A percentile compares a stretch with the other conserved stretches of the same genome.
These are phyloP conservation scores for Cytospora piceae DNA, from an alignment of 2,329 filamentous ascomycete genomes.

Conservation along the genomic window DNA sequence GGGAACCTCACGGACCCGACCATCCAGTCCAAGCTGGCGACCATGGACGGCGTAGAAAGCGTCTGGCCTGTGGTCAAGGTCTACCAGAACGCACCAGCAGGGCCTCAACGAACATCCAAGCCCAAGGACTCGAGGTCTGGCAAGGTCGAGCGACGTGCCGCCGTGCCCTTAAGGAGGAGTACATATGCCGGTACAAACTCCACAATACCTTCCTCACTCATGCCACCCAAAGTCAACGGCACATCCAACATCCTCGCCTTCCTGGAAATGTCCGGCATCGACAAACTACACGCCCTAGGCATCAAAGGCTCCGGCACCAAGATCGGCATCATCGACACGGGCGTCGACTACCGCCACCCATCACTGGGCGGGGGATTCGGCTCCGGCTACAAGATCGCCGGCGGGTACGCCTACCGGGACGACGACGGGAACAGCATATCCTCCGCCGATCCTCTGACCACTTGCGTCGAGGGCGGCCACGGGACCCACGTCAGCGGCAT, in stretches of 20 bases:
- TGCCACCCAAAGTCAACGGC: neutral
- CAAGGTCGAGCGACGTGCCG: neutral
- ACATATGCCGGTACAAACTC: neutral
- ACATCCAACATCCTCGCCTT: neutral
- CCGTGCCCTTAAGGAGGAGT: neutral
- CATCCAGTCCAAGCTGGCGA: slow-evolving; percentile 5
- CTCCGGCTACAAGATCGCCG: slow-evolving; percentile 22
- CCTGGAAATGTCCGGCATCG: slow-evolving; percentile 13
- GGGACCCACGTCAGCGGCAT: slow-evolving; percentile 31
- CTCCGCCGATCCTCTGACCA: slow-evolving; percentile 18
- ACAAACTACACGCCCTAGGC: slow-evolving; percentile 38
- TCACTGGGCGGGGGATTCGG: slow-evolving; percentile 48
- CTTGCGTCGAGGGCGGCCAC: slow-evolving; percentile 20
- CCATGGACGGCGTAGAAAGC: slow-evolving; percentile 7
- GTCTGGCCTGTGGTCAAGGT: slow-evolving; percentile 11
- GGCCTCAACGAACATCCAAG: neutral
- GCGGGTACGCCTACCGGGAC: slow-evolving; percentile 23
- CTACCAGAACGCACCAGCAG: neutral
- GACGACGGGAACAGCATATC: neutral
- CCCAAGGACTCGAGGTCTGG: neutral
- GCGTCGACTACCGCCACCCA: slow-evolving; percentile 46
- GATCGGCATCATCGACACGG: slow-evolving; percentile 43
- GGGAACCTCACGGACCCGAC: slow-evolving; percentile 6
- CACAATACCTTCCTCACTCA: neutral
- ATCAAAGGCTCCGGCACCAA: slow-evolving; percentile 40